Evolutionary conservation across 805 yeast genomes (phyloP), one percentile per base, ranked within the genome.

Genomic region (Candida ipomoeae): DNA sequence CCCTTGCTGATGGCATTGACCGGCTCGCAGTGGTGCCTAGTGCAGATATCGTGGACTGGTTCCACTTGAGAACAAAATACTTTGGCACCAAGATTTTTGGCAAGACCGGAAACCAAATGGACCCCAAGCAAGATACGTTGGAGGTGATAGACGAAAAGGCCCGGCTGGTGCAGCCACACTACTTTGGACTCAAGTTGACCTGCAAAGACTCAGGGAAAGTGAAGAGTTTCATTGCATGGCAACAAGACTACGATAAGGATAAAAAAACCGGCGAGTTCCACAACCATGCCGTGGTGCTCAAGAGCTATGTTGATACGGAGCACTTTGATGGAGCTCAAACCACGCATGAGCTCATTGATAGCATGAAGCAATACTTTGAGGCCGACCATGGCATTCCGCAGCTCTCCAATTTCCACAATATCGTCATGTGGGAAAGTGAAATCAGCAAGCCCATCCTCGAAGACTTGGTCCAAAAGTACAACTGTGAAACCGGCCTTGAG

Each of bases 11-110:
- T 53, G 67, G 65, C 31, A 60, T 57, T 39, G 55, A 67, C 14
- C 55, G 77, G 26, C 62, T 71, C 5, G 36, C 70, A n/a, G 35
- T 70, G 7, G 50, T 48, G 14, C 73, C 74, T 1, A 51, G 59
- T 6, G 53, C 66, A 5, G 62, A 64, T 20, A 46, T 58, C 20
- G 56, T 67, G 13, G 75, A 73, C 59, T 73, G 78, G 78, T 72
- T 71, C 53, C 78, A 73, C 48, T 58, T 71, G 47, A 60, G 78
- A 50, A 61, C 70, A 23, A 73, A 73, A 49, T 72, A 62, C 36
- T 59, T 62, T 32, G 50, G 51, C n/a, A 44, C 50, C 26, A 55
- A 50, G 48, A 42, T 58, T 29, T 57, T 57, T 26, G 54, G 48
- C 13, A 37, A 39, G 15, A 26, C 43, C 1, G 35, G n/a, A n/a